Evolutionary conservation across 192 early-diverging fungal genomes (phyloP).

Genomic region (Backusella tuberculispora): DNA sequence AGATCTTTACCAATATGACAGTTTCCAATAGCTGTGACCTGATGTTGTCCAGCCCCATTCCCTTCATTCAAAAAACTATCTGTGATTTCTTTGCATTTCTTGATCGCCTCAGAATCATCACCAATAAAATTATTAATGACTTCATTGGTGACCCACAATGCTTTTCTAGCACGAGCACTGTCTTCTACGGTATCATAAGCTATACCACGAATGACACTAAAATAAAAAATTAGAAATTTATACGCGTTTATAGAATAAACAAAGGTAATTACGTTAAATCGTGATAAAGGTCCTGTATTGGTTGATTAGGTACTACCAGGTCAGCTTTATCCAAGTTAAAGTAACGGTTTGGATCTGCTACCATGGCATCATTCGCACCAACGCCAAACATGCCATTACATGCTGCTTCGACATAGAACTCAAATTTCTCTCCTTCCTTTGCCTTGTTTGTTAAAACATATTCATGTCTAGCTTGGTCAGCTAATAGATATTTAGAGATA

Average conservation of each 20-base stretch:
- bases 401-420: slow-evolving; percentile 88
- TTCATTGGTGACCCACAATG: slow-evolving; percentile 75
- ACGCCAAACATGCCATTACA: slow-evolving; percentile 95
- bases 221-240: slow-evolving; percentile 30
- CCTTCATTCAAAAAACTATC: slow-evolving; percentile 67
- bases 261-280: slow-evolving; percentile 52
- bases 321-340: slow-evolving; percentile 68
- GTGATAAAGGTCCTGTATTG: slow-evolving; percentile 69
- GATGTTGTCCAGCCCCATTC: slow-evolving; percentile 64
- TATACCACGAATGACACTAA: slow-evolving; percentile 74
- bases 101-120: slow-evolving; percentile 51
- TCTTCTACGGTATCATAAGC: slow-evolving; percentile 70
- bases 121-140: slow-evolving; percentile 75
- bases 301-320: slow-evolving; percentile 68
- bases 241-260: background rate
- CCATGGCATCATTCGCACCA: slow-evolving; percentile 57
- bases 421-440: slow-evolving; percentile 51
- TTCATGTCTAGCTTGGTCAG: slow-evolving; percentile 53
- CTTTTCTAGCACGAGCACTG: slow-evolving; percentile 73
- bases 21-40: slow-evolving; percentile 90
- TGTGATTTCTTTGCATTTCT: slow-evolving; percentile 48
- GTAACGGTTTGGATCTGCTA: slow-evolving; percentile 64
- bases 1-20: slow-evolving; percentile 54
- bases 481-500: slow-evolving; percentile 31
- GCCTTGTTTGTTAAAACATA: slow-evolving; percentile 52